A percentile compares a stretch with the other conserved stretches of the same genome.
Evolutionary conservation across 2,329 filamentous ascomycete species (phyloP).

Genomic region (Colletotrichum graminicola): DNA sequence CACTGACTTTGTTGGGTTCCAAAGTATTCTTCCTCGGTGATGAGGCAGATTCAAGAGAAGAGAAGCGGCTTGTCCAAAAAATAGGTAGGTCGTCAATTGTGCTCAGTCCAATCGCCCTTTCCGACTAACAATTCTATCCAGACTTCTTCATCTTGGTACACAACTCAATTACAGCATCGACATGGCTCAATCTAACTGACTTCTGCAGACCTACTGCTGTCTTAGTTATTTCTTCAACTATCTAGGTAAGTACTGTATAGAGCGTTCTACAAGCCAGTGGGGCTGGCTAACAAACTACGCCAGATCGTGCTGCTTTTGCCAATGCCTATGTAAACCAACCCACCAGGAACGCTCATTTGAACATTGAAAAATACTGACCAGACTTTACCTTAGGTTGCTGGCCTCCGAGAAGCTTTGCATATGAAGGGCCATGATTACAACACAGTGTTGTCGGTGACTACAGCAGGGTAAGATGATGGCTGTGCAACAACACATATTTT

Average conservation of each 20-base stretch:
- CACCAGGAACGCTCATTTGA: neutral
- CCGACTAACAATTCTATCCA: neutral
- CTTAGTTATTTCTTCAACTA: conserved; percentile 54
- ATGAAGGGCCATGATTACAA: conserved; percentile 73
- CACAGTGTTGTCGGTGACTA: conserved; percentile 63
- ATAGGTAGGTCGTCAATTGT: conserved; percentile 42
- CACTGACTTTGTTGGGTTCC: conserved; percentile 2
- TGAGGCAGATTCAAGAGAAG: conserved; percentile 43
- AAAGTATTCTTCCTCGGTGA: conserved; percentile 42
- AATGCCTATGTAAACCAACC: conserved; percentile 37
- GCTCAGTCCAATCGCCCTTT: fast-evolving
- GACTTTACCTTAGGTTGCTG: conserved; percentile 57
- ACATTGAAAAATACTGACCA: neutral
- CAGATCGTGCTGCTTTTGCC: conserved; percentile 42
- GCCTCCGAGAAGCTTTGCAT: conserved; percentile 66
- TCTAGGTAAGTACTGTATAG: conserved; percentile 48
- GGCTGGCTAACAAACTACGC: neutral
- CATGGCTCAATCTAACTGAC: neutral
- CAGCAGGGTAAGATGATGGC: conserved; percentile 22
- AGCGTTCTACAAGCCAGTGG: fast-evolving
- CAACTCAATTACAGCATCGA: too few relatives aligned
- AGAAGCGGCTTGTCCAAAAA: conserved; percentile 48
- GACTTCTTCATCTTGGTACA: conserved; percentile 52
- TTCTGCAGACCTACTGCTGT: conserved; percentile 50
- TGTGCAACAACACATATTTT: fast-evolving